These are phyloP conservation scores for Xylaria sp. DNA, from an alignment of 2,329 filamentous ascomycete genomes.

Conservation along the genomic window DNA sequence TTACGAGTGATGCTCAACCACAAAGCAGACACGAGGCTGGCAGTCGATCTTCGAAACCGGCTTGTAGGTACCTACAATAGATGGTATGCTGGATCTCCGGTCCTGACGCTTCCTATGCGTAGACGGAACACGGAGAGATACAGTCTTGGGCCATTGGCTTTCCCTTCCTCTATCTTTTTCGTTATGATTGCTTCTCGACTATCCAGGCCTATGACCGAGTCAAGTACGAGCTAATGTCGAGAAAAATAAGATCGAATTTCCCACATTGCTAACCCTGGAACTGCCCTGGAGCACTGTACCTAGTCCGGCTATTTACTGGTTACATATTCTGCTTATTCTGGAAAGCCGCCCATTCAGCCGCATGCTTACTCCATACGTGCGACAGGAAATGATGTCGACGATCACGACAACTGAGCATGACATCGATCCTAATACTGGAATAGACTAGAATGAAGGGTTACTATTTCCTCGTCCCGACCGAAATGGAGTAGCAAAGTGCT, in stretches of 20 bases:
- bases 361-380: neutral
- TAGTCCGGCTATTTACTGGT: neutral
- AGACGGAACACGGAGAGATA: neutral
- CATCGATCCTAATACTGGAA: neutral
- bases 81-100: too few relatives aligned
- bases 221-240: neutral
- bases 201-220: neutral
- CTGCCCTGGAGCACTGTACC: neutral
- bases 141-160: neutral
- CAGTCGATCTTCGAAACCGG: neutral
- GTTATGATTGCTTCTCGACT: neutral
- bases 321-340: constrained; percentile 7
- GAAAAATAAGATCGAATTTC: neutral
- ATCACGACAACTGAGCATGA: neutral
- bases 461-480: neutral
- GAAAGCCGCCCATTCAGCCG: constrained; percentile 17
- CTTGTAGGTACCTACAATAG: neutral
- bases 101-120: too few relatives aligned
- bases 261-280: neutral
- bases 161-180: neutral
- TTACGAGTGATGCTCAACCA: neutral
- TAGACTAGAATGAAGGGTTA: neutral
- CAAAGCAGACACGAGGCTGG: neutral
- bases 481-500: neutral
- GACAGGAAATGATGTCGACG: neutral